Percentiles rank a stretch among this genome's conserved stretches.
These are phyloP conservation scores for Curvularia sp. DNA, from an alignment of 2,329 filamentous ascomycete species.

Conservation along the genomic window DNA sequence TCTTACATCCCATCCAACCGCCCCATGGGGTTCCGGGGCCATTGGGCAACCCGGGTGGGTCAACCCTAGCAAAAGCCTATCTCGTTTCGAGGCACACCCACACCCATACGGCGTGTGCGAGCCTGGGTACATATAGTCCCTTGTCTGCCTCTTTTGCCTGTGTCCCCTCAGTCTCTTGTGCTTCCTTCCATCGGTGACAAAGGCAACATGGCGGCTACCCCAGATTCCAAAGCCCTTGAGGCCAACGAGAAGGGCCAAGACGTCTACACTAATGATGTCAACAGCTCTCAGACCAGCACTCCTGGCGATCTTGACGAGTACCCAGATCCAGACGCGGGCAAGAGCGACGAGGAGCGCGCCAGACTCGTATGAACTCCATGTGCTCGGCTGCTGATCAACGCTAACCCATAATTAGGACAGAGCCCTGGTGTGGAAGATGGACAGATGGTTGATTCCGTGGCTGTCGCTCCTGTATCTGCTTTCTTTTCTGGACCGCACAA, in stretches of 20 bases:
- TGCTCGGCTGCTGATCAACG: neutral
- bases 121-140: conserved; percentile 43
- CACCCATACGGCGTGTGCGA: conserved; percentile 12
- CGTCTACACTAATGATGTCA: conserved; percentile 36
- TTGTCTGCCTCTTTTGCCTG: conserved; percentile 22
- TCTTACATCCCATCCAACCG: conserved; percentile 43
- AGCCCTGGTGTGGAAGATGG: conserved; percentile 53
- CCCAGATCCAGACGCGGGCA: conserved; percentile 46
- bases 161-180: conserved; percentile 28
- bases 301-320: conserved; percentile 42
- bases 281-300: conserved; percentile 34
- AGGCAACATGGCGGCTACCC: conserved; percentile 41
- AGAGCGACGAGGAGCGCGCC: conserved; percentile 45
- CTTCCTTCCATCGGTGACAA: conserved; percentile 21
- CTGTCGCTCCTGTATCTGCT: conserved; percentile 53
- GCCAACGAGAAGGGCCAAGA: conserved; percentile 35
- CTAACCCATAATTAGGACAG: conserved; percentile 41
- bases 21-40: conserved; percentile 43
- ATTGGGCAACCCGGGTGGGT: conserved; percentile 29
- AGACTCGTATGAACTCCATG: conserved; percentile 33
- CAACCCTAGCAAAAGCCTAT: conserved; percentile 15
- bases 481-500: conserved; percentile 49
- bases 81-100: conserved; percentile 18
- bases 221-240: conserved; percentile 32
- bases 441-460: conserved; percentile 51